phyloP scores from a whole-genome alignment of 257 asterid genomes.

The Capsicum pubescens region DNA sequence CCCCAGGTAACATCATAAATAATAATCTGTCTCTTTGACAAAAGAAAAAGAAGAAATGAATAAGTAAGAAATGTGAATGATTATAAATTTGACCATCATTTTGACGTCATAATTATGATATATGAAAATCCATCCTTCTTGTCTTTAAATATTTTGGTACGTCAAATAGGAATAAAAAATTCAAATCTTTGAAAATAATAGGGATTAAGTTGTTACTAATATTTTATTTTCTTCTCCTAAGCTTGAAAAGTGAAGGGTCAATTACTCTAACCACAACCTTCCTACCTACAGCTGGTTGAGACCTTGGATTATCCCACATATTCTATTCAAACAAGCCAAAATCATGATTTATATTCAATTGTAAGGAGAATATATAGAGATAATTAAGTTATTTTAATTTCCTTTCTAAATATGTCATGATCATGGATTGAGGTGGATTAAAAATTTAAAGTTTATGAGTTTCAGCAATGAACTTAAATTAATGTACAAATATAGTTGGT shows the following conservation, averaged over 20 bases:
- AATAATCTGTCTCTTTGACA: not conserved
- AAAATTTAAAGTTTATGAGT: not conserved
- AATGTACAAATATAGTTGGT: not conserved
- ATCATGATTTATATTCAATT: not conserved
- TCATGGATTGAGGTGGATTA: not conserved
- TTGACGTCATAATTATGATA: not conserved
- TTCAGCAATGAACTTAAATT: not conserved
- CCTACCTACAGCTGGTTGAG: not conserved
- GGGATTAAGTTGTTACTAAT: too few species aligned
- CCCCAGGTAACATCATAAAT: too few species aligned
- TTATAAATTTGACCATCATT: not conserved
- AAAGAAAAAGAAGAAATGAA: not conserved
- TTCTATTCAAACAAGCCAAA: not conserved
- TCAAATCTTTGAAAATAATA: not conserved
- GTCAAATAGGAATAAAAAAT: not conserved
- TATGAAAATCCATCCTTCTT: not conserved
- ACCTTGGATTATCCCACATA: not conserved
- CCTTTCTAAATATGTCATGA: not conserved
- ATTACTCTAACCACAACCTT: constrained; percentile 1
- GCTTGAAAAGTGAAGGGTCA: constrained; percentile 19
- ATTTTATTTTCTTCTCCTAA: not conserved
- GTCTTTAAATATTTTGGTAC: not conserved
- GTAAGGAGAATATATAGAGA: not conserved
- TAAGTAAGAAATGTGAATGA: not conserved
- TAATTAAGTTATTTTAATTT: not conserved